Percentiles rank a stretch among this genome's conserved stretches.
Conservation (phyloP, 1,139 yeast species). For the Nakaseomyces kungkrabaensis region DNA sequence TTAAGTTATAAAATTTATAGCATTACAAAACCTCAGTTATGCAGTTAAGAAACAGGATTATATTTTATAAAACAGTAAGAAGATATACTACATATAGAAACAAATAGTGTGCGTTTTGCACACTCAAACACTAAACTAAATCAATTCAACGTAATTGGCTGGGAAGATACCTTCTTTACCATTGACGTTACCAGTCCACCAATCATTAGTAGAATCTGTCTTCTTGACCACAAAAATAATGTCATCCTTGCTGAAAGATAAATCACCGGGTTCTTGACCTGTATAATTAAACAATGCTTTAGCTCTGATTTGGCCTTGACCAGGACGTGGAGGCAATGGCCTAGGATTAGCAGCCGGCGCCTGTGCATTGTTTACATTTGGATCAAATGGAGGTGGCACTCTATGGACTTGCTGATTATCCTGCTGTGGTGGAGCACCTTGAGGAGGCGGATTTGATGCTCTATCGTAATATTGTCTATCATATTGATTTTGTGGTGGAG, state of each 20-base stretch:
- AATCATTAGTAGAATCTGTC: constrained; percentile 81
- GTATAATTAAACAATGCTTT: constrained; percentile 76
- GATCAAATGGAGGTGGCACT: neutral
- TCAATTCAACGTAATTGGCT: constrained; percentile 71
- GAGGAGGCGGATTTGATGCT: neutral
- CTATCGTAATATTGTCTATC: constrained; percentile 3
- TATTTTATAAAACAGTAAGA: too few relatives aligned
- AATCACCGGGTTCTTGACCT: constrained; percentile 75
- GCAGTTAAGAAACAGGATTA: too few relatives aligned
- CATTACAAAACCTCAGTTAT: too few relatives aligned
- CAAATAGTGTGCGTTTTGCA: neutral
- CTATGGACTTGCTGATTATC: neutral
- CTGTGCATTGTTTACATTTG: constrained; percentile 4
- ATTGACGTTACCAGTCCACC: constrained; percentile 95
- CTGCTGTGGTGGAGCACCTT: neutral
- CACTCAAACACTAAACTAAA: neutral
- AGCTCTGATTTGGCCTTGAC: constrained; percentile 48
- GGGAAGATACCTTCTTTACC: constrained; percentile 90
- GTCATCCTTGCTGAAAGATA: constrained; percentile 90
- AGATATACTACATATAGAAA: too few relatives aligned
- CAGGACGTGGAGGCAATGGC: constrained; percentile 3
- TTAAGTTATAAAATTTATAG: too few relatives aligned
- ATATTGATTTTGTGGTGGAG: neutral
- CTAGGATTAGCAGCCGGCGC: constrained; percentile 9
- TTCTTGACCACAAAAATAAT: constrained; percentile 80